Evolutionary conservation across 805 yeast species (phyloP).

Genomic region (Metschnikowia noctiluminum): DNA sequence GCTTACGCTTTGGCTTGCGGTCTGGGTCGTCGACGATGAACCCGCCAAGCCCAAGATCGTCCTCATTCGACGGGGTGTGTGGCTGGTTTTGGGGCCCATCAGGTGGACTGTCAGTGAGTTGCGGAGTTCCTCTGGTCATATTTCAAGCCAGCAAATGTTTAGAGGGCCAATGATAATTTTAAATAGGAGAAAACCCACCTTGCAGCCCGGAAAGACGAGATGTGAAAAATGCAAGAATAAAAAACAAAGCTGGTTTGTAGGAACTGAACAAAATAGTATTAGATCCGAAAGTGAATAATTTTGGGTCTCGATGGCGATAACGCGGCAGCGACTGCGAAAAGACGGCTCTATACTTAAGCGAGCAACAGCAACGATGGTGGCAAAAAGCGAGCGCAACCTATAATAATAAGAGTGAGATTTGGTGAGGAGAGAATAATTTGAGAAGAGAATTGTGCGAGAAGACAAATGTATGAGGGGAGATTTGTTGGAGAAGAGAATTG

Average conservation of each 20-base stretch:
- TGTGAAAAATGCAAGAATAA: no score
- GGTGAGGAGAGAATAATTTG: no score
- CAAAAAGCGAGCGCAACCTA: background rate
- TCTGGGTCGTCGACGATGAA: conserved; percentile 18
- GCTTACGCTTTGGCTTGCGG: conserved; percentile 10
- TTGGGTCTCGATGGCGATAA: background rate
- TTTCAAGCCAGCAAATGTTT: background rate
- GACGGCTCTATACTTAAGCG: background rate
- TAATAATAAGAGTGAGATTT: no score
- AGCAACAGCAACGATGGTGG: background rate
- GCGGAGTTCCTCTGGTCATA: conserved; percentile 6
- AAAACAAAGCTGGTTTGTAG: no score
- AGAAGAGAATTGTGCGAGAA: no score
- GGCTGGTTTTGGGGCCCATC: background rate
- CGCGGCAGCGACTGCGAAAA: background rate
- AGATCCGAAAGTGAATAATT: no score
- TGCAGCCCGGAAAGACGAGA: no score
- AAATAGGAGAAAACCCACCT: background rate
- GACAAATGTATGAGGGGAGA: no score
- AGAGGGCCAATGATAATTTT: background rate
- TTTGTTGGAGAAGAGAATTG: no score
- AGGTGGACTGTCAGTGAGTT: background rate
- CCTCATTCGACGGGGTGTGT: background rate
- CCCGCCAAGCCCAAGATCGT: conserved; percentile 15
- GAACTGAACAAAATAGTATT: no score